These are phyloP conservation scores for Pythium myriotylum DNA, from an alignment of 352 stramenopile genomes.

Conservation along the genomic window DNA sequence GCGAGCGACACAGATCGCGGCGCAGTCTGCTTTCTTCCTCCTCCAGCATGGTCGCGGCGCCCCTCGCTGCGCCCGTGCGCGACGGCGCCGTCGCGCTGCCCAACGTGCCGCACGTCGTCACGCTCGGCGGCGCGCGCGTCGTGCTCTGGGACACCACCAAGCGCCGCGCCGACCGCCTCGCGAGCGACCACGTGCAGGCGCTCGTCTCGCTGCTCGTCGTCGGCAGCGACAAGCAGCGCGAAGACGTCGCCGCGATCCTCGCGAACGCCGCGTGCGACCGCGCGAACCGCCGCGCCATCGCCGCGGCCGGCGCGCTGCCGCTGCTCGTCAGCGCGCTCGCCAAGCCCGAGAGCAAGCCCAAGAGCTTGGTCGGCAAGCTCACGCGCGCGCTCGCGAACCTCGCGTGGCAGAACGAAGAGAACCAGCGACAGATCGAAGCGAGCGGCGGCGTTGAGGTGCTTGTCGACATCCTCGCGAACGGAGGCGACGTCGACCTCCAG, in stretches of 20 bases:
- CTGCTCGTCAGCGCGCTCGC: slow-evolving; percentile 12
- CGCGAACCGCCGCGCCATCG: slow-evolving; percentile 19
- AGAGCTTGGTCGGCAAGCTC: slow-evolving; percentile 14
- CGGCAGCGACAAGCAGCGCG: slow-evolving; percentile 19
- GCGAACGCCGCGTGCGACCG: slow-evolving; percentile 24
- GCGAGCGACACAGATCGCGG: slow-evolving; percentile 8
- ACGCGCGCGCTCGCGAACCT: slow-evolving; percentile 22
- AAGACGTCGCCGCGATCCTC: slow-evolving; percentile 27
- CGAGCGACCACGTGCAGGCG: slow-evolving; percentile 11
- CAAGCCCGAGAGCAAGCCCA: background rate
- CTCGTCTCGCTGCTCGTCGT: slow-evolving; percentile 23
- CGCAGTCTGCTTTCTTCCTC: slow-evolving; percentile 19
- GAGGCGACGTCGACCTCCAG: slow-evolving; percentile 12
- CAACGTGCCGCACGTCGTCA: slow-evolving; percentile 26
- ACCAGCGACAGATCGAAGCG: slow-evolving; percentile 21
- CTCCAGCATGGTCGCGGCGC: slow-evolving; percentile 2
- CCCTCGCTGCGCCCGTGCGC: slow-evolving; percentile 3
- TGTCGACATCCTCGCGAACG: slow-evolving; percentile 14
- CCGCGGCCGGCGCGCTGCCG: slow-evolving; percentile 13
- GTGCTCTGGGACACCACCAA: slow-evolving; percentile 27
- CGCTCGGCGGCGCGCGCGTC: slow-evolving; percentile 18
- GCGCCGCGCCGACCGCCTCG: slow-evolving; percentile 18
- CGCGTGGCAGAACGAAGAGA: slow-evolving; percentile 23
- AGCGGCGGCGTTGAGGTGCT: slow-evolving; percentile 19
- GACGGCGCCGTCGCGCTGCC: slow-evolving; percentile 20